A percentile compares a stretch with the other conserved stretches of the same genome.
Conservation (phyloP, 495 filamentous ascomycete genomes). For the Aspergillus haitiensis region DNA sequence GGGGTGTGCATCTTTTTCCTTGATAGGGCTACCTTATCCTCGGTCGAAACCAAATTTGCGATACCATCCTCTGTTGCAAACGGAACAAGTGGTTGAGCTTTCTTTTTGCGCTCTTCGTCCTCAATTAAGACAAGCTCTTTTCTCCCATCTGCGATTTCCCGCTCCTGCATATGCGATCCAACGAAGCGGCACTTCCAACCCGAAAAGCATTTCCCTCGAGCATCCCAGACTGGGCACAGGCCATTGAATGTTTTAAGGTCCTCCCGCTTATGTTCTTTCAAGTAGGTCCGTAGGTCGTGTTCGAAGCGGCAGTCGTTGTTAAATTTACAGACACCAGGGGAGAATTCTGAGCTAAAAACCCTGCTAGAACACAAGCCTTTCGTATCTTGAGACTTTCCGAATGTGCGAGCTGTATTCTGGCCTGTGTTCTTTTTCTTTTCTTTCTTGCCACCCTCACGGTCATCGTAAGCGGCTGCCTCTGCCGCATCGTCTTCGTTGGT, state of each 20-base stretch:
- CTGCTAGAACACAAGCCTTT: conserved; percentile 75
- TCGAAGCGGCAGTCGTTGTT: conserved; percentile 74
- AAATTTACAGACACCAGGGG: conserved; percentile 66
- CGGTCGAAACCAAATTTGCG: conserved; percentile 67
- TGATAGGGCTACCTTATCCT: conserved; percentile 67
- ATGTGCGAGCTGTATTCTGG: conserved; percentile 85
- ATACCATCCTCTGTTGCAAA: conserved; percentile 59
- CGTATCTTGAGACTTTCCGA: conserved; percentile 75
- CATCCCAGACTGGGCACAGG: conserved; percentile 77
- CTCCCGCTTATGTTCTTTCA: conserved; percentile 75
- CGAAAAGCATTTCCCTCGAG: conserved; percentile 68
- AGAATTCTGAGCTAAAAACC: conserved; percentile 68
- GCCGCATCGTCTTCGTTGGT: conserved; percentile 63
- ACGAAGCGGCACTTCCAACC: conserved; percentile 95
- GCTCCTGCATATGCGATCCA: conserved; percentile 74
- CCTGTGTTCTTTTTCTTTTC: conserved; percentile 70
- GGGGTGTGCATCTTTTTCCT: conserved; percentile 64
- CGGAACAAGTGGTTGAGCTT: conserved; percentile 34
- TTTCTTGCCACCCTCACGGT: conserved; percentile 43
- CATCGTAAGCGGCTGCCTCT: conserved; percentile 55
- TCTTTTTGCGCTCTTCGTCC: conserved; percentile 50
- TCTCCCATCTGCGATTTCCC: conserved; percentile 69
- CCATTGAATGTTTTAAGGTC: conserved; percentile 74
- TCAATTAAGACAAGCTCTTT: conserved; percentile 76
- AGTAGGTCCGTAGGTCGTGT: conserved; percentile 81